phyloP scores from a whole-genome alignment of 148 eudicot genomes.

The Euryodendron excelsum region DNA sequence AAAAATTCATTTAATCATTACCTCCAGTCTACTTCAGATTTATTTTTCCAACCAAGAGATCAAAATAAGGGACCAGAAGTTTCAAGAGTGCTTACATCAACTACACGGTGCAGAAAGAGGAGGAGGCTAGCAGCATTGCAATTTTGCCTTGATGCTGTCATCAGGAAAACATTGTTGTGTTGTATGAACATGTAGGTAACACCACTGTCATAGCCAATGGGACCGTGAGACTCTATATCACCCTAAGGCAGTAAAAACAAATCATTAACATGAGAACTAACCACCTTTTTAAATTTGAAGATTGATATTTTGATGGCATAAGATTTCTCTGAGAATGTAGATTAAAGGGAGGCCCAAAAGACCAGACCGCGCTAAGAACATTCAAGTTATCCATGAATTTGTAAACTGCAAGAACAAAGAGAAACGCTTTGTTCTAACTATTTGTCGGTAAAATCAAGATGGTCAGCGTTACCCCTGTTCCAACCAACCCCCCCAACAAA shows the following conservation, averaged over 20 bases:
- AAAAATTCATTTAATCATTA: neutral
- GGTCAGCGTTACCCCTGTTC: no score
- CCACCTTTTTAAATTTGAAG: neutral
- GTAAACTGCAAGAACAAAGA: neutral
- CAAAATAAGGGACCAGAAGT: neutral
- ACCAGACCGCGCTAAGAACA: no score
- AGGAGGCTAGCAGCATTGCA: constrained; percentile 81
- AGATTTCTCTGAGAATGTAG: neutral
- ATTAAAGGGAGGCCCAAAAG: neutral
- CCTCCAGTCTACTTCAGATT: neutral
- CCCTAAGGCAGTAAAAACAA: constrained; percentile 23
- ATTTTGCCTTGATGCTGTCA: no score
- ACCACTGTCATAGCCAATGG: constrained; percentile 63
- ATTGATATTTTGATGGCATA: neutral
- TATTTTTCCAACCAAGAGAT: neutral
- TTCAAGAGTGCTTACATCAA: constrained; percentile 32
- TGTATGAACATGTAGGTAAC: constrained; percentile 75
- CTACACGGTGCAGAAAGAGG: constrained; percentile 68
- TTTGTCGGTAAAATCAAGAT: no score
- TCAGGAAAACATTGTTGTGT: constrained; percentile 65
- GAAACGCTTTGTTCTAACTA: neutral
- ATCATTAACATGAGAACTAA: neutral
- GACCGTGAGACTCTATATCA: constrained; percentile 52
- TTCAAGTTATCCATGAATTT: neutral
- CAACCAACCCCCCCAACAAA: no score